These are phyloP conservation scores for Tillandsia leiboldiana DNA, from an alignment of 176 grass and related monocot species.

Conservation along the genomic window DNA sequence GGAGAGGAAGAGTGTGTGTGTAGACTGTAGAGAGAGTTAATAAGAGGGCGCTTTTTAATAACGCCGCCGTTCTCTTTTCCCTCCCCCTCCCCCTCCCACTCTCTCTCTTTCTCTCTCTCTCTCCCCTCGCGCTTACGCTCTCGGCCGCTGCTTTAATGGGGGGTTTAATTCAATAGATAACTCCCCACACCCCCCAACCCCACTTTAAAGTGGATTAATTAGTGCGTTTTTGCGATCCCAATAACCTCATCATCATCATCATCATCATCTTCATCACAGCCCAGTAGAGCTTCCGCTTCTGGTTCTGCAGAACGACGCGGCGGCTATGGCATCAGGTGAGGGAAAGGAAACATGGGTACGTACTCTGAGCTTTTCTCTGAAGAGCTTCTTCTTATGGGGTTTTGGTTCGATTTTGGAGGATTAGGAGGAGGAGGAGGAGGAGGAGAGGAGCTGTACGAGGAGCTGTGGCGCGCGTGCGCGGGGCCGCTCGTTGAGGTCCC, in stretches of 20 bases:
- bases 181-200: neutral
- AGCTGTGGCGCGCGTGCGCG: slow-evolving; percentile 86
- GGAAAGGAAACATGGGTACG: neutral
- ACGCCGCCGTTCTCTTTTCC: neutral
- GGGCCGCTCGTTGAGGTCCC: slow-evolving; percentile 88
- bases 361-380: neutral
- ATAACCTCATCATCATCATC: neutral
- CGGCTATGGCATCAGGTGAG: slow-evolving; percentile 41
- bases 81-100: too few species aligned
- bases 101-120: neutral
- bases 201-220: neutral
- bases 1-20: neutral
- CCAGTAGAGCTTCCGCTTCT: neutral
- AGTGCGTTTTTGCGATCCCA: neutral
- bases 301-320: neutral
- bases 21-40: neutral
- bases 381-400: neutral
- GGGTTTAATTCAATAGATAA: neutral
- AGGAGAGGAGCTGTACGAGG: slow-evolving; percentile 40
- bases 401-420: neutral
- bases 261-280: too few species aligned
- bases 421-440: neutral
- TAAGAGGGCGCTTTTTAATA: neutral
- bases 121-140: neutral
- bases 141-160: slow-evolving; percentile 1